Evolutionary conservation across 371 early-diverging fungal species (phyloP), one percentile per base, ranked within the genome.

Genomic region (Mucor plumbeus): DNA sequence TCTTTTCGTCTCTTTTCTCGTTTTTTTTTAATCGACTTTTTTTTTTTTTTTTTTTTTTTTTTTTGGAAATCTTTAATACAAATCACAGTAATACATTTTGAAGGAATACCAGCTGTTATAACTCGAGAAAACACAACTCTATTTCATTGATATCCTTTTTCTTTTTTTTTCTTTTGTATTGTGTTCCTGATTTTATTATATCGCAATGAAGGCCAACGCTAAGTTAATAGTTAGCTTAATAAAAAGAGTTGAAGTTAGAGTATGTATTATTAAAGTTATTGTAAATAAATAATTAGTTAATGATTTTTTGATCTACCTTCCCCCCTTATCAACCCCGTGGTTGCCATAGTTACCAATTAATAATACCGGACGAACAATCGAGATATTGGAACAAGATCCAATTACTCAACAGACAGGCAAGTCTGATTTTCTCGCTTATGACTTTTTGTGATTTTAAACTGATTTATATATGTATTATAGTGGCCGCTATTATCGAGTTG

Each of bases 351-450:
- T 89, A 44, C 90, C 91, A 19, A 80, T 80, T 34, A 86, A 90
- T 66, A 86, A 75, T 54, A 40, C 69, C 0, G 86, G 88, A 9
- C 75, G 81, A 60, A 72, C 79, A 44, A 72, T 89, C 19, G 89
- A 89, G 59, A 73, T 68, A 38, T 72, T 89, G 64, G 89, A 89
- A 61, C 76, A 83, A 61, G 90, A 91, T 78, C 86, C 90, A 60
- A 74, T 87, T 33, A 82, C 88, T 59, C 85, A 87, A 68, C 90
- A 89, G 65, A 88, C 87, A 63, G 84, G 80, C 71, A 70, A 59
- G 48, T 61, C 9, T 19, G 21, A n/a, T 8, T n/a, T 44, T 3
- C 17, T 7, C 17, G 43, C 17, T 44, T 2, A 26, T 26, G 26
- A 26, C 3, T 14, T 21, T 19, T 19, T 13, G 0, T 11, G 53